Evolutionary conservation across 2,329 filamentous ascomycete genomes (phyloP), one percentile per base, ranked within the genome.

Genomic region (Colletotrichum tamarilloi): DNA sequence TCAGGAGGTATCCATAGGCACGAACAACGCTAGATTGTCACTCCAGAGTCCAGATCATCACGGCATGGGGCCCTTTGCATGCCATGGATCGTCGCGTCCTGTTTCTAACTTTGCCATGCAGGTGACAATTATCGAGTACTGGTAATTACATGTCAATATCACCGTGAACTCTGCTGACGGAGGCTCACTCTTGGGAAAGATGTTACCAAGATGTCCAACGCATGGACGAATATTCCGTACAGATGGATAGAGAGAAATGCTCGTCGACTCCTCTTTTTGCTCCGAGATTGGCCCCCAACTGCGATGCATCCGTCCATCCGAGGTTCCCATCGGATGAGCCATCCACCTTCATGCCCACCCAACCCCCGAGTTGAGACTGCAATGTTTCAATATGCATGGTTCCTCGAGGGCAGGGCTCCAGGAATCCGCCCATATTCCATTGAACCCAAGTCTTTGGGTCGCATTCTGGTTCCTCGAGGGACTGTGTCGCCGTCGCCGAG

Each of bases 381-480:
- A 53, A 28, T 42, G 38, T 63, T 53, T 59, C 52, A 38, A 32
- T 16, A 49, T 4, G 22, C 3, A 16, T 16, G 7, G 19, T 49
- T n/a, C 4, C 42, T 49, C 42, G 42, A 49, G 42, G 19, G 42
- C 42, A 49, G 19, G 7, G 3, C 16, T 49, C 42, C 42, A 49
- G 42, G 42, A 49, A 19, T 49, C 4, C 42, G 8, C 16, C 7
- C 7, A 49, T 4, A n/a, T 9, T 42, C 60, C 42, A 30, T 52
- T 35, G 3, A 63, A 58, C 38, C 59, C 69, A 63, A 49, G 24
- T 26, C 42, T 63, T 64, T 69, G 66, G 70, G 66, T 68, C 65
- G 52, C n/a, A 72, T 64, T 22, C 66, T 64, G 38, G 1, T 35
- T 35, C 32, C 32, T 35, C 32, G 32, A 56, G 58, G 69, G 65